Evolutionary conservation across 768 basidiomycete genomes (phyloP), one percentile per base, ranked within the genome.

Genomic region (Tephrocybe sp.): DNA sequence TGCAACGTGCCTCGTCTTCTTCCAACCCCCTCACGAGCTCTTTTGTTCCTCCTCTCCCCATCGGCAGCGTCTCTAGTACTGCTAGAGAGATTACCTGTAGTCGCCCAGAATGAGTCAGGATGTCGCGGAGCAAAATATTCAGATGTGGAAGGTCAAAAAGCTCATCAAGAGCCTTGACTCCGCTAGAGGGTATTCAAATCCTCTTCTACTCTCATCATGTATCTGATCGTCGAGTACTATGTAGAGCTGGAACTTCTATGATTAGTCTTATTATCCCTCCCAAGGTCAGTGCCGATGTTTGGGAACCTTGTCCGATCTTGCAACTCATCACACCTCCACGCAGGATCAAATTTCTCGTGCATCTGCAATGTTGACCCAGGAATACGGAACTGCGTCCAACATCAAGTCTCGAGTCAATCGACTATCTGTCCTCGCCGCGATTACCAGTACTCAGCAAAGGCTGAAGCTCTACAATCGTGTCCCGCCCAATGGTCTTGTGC

Each of bases 321-420:
- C n/a, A 32, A 56, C 53, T 35, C 42, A 46, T 39, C 25, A 15
- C 21, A 38, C 28, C 44, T 51, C 21, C 42, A 38, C 43, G n/a
- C 44, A 90, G 86, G 86, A 89, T 71, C 96, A 98, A 82, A 91
- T 99, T 67, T 95, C 95, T 30, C 87, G 93, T 53, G 87, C 89
- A 57, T 87, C 87, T 39, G 87, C 86, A 51, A 97, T 99, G 96
- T 83, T 99, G 66, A 98, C 96, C 46, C 94, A 96, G 67, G 97
- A 97, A 70, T 96, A 93, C 61, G 94, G 94, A 46, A 98, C 95
- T 6, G 97, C 97, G n/a, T 97, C 95, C 54, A 98, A 99, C 76
- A 98, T 99, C 79, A 99, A 99, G 69, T 97, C 94, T 55, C 92
- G 97, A 51, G 94, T 95, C 67, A 98, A 96, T 76, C 86, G 97